Evolutionary conservation across 2,329 filamentous ascomycete genomes (phyloP), one percentile per base, ranked within the genome.

Genomic region (Aureobasidium sp.): DNA sequence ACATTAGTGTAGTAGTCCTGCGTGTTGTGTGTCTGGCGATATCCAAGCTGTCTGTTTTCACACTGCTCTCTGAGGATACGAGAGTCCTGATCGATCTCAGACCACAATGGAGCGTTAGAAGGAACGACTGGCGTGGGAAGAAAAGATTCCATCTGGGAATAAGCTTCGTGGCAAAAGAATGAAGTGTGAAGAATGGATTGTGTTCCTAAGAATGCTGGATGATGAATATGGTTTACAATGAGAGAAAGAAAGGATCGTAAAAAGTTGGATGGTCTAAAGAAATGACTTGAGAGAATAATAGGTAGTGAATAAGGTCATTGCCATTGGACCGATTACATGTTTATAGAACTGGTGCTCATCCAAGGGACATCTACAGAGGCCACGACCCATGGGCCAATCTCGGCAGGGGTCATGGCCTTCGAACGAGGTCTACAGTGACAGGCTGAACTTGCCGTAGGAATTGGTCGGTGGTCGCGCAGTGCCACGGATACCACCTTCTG

Each of bases 51-150:
- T 61, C 73, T 69, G 61, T 78, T 77, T 54, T 68, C 70, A 46
- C 72, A 76, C 37, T 74, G 72, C 61, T 77, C 75, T 58, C 75
- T 75, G 25, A 78, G 66, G 9, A 74, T 70, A 62, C 70, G 66
- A 61, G 65, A 61, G 51, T 63, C 61, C 49, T 62, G 42, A 29
- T 49, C 59, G 50, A 64, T 51, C 40, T 61, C 46, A 37, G 46
- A 49, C 57, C 75, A 67, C 42, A 71, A 66, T 65, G 74, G 73
- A 63, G 72, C 73, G 63, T 78, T 77, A 5, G 74, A 75, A 9
- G 74, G 73, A 62, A 77, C 65, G n/a, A 76, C 69, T 62, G 69
- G 71, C 66, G 73, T 70, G 62, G 70, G 70, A 59, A 68, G 68
- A 38, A 70, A 65, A 21, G 61, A 19, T 46, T 64, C 60, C 69